Conservation (phyloP, 176 grass and related monocot genomes). For the Phyllostachys edulis region DNA sequence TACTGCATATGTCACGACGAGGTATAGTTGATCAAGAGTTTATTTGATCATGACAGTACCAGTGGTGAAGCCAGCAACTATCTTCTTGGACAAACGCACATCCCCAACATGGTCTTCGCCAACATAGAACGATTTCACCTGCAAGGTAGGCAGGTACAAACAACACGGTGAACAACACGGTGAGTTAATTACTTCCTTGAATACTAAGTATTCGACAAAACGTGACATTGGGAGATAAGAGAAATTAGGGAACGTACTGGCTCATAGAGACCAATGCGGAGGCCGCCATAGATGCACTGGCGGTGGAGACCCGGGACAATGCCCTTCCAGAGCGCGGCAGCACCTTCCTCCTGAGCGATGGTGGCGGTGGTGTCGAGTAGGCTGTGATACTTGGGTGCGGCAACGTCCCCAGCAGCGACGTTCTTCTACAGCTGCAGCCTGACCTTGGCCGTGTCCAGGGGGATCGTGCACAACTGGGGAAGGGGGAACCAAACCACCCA, state of each 20-base stretch:
- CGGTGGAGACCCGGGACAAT: constrained; percentile 76
- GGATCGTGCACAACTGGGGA: constrained; percentile 70
- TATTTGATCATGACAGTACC: constrained; percentile 33
- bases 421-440: constrained; percentile 94
- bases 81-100: constrained; percentile 77
- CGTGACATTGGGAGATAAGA: neutral
- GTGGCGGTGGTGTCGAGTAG: constrained; percentile 76
- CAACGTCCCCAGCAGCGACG: neutral
- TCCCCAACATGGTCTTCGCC: constrained; percentile 84
- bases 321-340: constrained; percentile 83
- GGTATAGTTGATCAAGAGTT: neutral
- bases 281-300: constrained; percentile 87
- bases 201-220: neutral
- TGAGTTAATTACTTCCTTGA: neutral
- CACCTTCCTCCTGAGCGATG: constrained; percentile 76
- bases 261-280: constrained; percentile 84
- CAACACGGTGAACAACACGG: neutral
- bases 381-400: constrained; percentile 66
- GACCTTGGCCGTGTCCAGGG: constrained; percentile 91
- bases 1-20: neutral
- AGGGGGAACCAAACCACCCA: neutral
- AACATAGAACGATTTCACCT: constrained; percentile 78
- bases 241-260: constrained; percentile 24
- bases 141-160: neutral
- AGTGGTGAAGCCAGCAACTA: constrained; percentile 79